Evolutionary conservation across 2,329 filamentous ascomycete genomes (phyloP).

Genomic region (Grosmannia huntii): DNA sequence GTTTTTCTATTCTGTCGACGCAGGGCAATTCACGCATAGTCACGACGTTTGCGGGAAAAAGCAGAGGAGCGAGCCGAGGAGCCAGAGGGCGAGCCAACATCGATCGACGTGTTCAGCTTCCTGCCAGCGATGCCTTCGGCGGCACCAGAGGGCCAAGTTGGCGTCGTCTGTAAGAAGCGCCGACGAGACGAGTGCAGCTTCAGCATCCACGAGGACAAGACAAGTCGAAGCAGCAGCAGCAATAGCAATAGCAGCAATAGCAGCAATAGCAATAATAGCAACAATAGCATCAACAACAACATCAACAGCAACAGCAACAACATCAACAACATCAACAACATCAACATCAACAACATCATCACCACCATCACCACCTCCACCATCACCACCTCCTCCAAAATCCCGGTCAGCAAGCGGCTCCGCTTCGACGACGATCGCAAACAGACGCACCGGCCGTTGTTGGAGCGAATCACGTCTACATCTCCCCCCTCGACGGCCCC

Average conservation of each 20-base stretch:
- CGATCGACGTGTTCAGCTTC: not conserved
- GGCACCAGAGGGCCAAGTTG: not conserved
- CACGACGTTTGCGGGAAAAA: not conserved
- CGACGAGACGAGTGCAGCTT: constrained; percentile 22
- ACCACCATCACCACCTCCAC: constrained; percentile 6
- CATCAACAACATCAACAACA: constrained; percentile 8
- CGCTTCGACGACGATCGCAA: constrained; percentile 4
- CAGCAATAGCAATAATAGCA: too few relatives aligned
- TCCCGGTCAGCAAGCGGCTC: constrained; percentile 4
- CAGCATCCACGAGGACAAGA: too few relatives aligned
- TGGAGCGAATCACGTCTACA: not conserved
- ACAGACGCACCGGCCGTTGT: not conserved
- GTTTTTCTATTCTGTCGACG: not conserved
- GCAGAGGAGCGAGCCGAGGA: not conserved
- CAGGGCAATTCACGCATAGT: not conserved
- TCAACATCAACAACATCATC: constrained; percentile 4
- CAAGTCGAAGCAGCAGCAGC: constrained; percentile 10
- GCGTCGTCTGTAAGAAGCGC: constrained; percentile 21
- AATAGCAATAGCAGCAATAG: not conserved
- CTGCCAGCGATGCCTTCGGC: constrained; percentile 4
- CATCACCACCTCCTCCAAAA: too few relatives aligned
- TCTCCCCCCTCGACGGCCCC: constrained; percentile 18
- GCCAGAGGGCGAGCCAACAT: not conserved
- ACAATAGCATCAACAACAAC: too few relatives aligned
- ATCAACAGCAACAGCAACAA: not conserved